phyloP scores from a whole-genome alignment of 495 filamentous ascomycete species.

The Neurospora sp. region DNA sequence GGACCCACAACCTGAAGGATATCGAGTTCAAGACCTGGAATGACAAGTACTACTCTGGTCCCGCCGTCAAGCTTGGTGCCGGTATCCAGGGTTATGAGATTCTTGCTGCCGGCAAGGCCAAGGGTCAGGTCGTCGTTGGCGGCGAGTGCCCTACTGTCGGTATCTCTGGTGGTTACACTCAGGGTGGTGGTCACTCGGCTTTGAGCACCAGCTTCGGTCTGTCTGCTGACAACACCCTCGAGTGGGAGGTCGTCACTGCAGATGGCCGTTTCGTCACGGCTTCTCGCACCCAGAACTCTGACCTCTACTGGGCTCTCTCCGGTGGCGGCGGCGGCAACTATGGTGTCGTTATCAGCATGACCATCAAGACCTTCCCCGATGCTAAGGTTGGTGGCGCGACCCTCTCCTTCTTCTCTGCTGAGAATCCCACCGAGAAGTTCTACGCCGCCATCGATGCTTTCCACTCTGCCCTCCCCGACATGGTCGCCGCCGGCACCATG shows the following conservation, averaged over 20 bases:
- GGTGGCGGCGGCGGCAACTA: slow-evolving; percentile 47
- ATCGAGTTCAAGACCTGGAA: slow-evolving; percentile 34
- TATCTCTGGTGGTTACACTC: slow-evolving; percentile 42
- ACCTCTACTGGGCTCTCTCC: slow-evolving; percentile 53
- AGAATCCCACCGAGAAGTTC: slow-evolving; percentile 31
- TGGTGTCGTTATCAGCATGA: slow-evolving; percentile 34
- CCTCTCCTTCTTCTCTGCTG: slow-evolving; percentile 19
- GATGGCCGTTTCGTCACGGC: slow-evolving; percentile 36
- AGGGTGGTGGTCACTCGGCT: slow-evolving; percentile 52
- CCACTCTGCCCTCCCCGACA: slow-evolving; percentile 13
- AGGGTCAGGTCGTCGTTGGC: slow-evolving; percentile 41
- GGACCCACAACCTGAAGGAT: slow-evolving; percentile 42
- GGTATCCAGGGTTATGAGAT: slow-evolving; percentile 48
- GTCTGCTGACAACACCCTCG: slow-evolving; percentile 49
- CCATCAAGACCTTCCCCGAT: slow-evolving; percentile 33
- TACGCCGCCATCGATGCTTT: slow-evolving; percentile 25
- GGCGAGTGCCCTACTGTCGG: slow-evolving; percentile 45
- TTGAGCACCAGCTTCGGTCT: slow-evolving; percentile 48
- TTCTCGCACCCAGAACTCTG: slow-evolving; percentile 36
- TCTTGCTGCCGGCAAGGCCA: slow-evolving; percentile 30
- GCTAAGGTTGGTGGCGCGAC: slow-evolving; percentile 20
- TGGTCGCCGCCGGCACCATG: slow-evolving; percentile 20
- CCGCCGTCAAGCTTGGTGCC: slow-evolving; percentile 46
- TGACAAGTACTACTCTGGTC: slow-evolving; percentile 31
- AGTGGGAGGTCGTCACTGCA: slow-evolving; percentile 49